Base-by-base conservation (phyloP, 768 basidiomycete species). In the Phanerodontia chrysosporium region DNA sequence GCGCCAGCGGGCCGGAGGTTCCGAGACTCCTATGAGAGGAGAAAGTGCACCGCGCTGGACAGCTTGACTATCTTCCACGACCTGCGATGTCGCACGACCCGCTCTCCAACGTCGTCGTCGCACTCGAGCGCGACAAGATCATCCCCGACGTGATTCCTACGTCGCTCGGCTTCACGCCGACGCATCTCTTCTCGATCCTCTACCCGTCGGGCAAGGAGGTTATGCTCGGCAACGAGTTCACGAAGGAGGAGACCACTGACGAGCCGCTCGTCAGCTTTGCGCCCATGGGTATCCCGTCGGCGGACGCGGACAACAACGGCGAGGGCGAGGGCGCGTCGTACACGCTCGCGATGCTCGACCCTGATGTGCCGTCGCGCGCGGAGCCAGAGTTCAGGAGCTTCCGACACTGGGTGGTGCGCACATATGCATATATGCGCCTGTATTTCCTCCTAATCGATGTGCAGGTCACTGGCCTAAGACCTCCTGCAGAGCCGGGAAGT, bases 221-320 rank as follows among this genome's bases (percentile, higher is more conserved):
- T 25, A 58, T 73, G 54, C 65, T 76, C 9, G 77, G 77, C 7
- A 78, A 77, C 60, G 68, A 69, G 27, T 61, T 78, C 30, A 68
- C 68, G 13, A 67, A 65, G 21, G 59, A 64, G 2, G 76, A 77
- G 12, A 80, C 82, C 0, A 65, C 74, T 25, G 76, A 82, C 18
- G 84, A 84, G 58, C 85, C 85, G 2, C 66, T 73, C 3, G 72
- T 85, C 39, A 71, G 69, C 36, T 73, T 85, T 29, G 72, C 75
- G 2, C 78, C 82, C 2, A 72, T 78, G 71, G 70, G 68, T 48
- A 63, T 68, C 21, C 9, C 39, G 4, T 56, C 54, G 36, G 63
- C 61, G 51, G 60, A 67, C 55, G 66, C 66, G 9, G 59, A 60
- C 35, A 60, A 59, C 49, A 39, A 18, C 18, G 65, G 57, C 7